phyloP scores from a whole-genome alignment of 2,329 filamentous ascomycete species.

The Colletotrichum sp. region DNA sequence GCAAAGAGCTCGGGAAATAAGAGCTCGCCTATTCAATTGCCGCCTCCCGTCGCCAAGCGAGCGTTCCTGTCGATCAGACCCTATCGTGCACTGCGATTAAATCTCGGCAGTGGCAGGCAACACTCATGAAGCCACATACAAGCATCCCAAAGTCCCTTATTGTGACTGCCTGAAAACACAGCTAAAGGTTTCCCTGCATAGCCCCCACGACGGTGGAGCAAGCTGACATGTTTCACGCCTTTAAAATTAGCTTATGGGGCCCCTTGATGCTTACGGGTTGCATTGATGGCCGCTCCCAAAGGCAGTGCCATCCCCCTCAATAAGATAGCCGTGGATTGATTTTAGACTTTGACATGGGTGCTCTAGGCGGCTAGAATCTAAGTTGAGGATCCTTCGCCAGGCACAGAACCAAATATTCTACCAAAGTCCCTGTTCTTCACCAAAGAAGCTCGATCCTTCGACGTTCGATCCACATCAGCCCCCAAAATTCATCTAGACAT shows the following conservation, averaged over 20 bases:
- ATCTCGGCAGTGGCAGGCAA: background rate
- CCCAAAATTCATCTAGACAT: background rate
- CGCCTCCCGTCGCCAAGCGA: background rate
- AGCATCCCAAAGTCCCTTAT: background rate
- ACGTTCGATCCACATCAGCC: background rate
- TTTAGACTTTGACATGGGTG: background rate
- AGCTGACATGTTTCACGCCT: background rate
- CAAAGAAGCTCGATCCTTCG: background rate
- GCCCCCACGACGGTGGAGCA: background rate
- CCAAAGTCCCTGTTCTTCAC: background rate
- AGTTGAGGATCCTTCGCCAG: background rate
- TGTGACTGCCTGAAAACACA: background rate
- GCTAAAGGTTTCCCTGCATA: background rate
- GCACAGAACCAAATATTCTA: background rate
- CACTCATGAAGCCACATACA: fast-evolving
- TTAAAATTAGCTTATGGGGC: background rate
- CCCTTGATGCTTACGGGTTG: background rate
- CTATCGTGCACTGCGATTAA: background rate
- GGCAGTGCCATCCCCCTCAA: background rate
- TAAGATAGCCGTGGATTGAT: background rate
- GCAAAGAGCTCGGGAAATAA: background rate
- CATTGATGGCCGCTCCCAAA: background rate
- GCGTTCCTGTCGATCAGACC: background rate
- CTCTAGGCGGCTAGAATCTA: background rate
- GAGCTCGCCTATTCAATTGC: background rate